A percentile compares a stretch with the other conserved stretches of the same genome.
These are phyloP conservation scores for Petunia hybrid DNA, from an alignment of 305 asterid species.

Conservation along the genomic window DNA sequence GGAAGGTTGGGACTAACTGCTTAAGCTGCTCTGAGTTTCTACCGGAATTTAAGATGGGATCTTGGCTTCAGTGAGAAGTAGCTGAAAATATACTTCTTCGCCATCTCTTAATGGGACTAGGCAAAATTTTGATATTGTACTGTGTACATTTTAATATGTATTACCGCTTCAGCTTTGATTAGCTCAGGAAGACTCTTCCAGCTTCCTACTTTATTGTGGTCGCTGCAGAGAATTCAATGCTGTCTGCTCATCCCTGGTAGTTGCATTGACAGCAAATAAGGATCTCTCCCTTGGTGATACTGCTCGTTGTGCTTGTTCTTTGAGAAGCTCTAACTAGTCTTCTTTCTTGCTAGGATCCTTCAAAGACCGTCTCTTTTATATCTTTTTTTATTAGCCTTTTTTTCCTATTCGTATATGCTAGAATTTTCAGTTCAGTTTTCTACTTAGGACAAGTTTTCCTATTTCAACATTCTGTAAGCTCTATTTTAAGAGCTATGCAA, in stretches of 20 bases:
- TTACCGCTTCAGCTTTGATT: background rate
- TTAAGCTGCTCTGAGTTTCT: background rate
- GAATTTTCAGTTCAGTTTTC: no score
- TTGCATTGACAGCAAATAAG: background rate
- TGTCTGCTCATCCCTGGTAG: background rate
- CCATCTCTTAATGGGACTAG: background rate
- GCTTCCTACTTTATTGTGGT: no score
- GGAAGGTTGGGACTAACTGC: background rate
- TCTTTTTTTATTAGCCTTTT: no score
- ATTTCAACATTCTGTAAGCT: no score
- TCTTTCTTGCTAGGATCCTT: background rate
- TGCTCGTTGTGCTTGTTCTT: background rate
- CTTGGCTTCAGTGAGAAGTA: background rate
- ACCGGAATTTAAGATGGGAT: background rate
- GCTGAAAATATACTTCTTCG: background rate
- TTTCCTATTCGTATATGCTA: no score
- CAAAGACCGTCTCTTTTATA: background rate
- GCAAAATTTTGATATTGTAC: background rate
- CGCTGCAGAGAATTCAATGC: background rate
- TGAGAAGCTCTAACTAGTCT: background rate
- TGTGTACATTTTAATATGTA: background rate
- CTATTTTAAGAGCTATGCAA: no score
- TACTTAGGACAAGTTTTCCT: no score
- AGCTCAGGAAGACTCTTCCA: background rate
- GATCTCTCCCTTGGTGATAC: background rate